A percentile compares a stretch with the other conserved stretches of the same genome.
phyloP scores from a whole-genome alignment of 176 grass and related monocot genomes.

The Hsuehochloa calcarea region DNA sequence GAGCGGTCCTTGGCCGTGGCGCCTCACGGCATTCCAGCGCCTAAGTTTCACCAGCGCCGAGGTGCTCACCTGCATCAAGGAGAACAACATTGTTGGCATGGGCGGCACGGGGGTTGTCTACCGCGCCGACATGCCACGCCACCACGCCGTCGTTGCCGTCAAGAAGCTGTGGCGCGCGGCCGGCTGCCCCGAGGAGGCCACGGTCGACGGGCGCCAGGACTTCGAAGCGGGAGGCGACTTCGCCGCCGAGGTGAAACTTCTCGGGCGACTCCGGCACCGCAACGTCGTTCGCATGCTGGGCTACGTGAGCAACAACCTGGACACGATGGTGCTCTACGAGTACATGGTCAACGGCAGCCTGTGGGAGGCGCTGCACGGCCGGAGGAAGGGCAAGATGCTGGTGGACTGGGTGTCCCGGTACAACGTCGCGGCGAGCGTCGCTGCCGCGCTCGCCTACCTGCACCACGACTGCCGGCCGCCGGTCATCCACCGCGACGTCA shows the following conservation, averaged over 20 bases:
- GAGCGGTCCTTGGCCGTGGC: slow-evolving; percentile 81
- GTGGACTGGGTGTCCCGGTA: slow-evolving; percentile 85
- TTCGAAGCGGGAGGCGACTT: slow-evolving; percentile 55
- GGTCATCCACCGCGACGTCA: slow-evolving; percentile 94
- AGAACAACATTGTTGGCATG: slow-evolving; percentile 90
- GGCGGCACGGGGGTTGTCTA: slow-evolving; percentile 88
- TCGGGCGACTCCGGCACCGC: slow-evolving; percentile 79
- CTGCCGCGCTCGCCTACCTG: slow-evolving; percentile 81
- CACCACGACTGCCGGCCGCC: slow-evolving; percentile 91
- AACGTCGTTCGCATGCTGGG: slow-evolving; percentile 92
- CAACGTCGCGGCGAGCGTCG: slow-evolving; percentile 79
- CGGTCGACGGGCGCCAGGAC: slow-evolving; percentile 11
- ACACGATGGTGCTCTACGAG: slow-evolving; percentile 96
- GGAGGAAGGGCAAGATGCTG: slow-evolving; percentile 54
- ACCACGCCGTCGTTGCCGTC: slow-evolving; percentile 76
- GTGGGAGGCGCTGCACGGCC: slow-evolving; percentile 87
- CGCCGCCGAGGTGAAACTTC: slow-evolving; percentile 71
- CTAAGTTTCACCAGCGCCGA: slow-evolving; percentile 85
- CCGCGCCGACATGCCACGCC: slow-evolving; percentile 76
- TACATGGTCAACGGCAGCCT: slow-evolving; percentile 95
- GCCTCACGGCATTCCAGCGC: slow-evolving; percentile 82
- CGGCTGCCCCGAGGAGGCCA: slow-evolving; percentile 42
- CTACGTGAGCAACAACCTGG: slow-evolving; percentile 78
- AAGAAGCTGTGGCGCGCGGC: slow-evolving; percentile 84
- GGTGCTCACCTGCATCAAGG: slow-evolving; percentile 88